These are phyloP conservation scores for Ogataea methylovora DNA, from an alignment of 805 yeast genomes.

Conservation along the genomic window DNA sequence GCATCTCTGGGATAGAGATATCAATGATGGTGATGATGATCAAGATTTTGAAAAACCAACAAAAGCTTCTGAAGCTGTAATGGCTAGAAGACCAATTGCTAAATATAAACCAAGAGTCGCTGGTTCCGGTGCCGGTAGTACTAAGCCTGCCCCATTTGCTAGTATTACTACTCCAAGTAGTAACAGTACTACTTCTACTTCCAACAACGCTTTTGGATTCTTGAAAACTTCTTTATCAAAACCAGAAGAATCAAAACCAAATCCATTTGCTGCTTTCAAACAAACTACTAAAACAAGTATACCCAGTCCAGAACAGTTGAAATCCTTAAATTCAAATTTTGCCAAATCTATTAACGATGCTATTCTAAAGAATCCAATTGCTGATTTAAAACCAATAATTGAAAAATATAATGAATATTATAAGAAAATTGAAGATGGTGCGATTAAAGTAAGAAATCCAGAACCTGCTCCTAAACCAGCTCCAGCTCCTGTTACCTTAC, in stretches of 20 bases:
- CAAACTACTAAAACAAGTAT: too few species aligned
- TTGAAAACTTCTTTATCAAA: constrained; percentile 2
- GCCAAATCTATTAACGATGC: constrained; percentile 37
- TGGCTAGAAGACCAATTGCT: constrained; percentile 66
- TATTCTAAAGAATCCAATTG: constrained; percentile 37
- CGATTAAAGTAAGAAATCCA: not conserved
- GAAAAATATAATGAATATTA: constrained; percentile 53
- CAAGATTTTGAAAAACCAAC: constrained; percentile 23
- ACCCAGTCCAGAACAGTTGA: constrained; percentile 37
- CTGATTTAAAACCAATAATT: constrained; percentile 47
- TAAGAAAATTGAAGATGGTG: constrained; percentile 11
- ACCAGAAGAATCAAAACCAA: too few species aligned
- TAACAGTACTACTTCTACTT: not conserved
- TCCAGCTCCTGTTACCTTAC: not conserved
- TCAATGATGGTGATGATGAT: constrained; percentile 29
- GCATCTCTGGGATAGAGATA: constrained; percentile 7
- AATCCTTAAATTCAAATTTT: constrained; percentile 61
- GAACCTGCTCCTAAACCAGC: constrained; percentile 1
- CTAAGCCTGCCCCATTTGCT: not conserved
- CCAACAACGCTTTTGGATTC: constrained; percentile 6
- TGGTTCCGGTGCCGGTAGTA: constrained; percentile 13
- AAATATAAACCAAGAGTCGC: constrained; percentile 44
- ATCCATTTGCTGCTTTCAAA: too few species aligned
- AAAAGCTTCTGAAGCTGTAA: constrained; percentile 51
- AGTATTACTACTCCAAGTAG: not conserved